Base-by-base conservation (phyloP, 495 filamentous ascomycete genomes). In the Hyaloscypha finlandica region DNA sequence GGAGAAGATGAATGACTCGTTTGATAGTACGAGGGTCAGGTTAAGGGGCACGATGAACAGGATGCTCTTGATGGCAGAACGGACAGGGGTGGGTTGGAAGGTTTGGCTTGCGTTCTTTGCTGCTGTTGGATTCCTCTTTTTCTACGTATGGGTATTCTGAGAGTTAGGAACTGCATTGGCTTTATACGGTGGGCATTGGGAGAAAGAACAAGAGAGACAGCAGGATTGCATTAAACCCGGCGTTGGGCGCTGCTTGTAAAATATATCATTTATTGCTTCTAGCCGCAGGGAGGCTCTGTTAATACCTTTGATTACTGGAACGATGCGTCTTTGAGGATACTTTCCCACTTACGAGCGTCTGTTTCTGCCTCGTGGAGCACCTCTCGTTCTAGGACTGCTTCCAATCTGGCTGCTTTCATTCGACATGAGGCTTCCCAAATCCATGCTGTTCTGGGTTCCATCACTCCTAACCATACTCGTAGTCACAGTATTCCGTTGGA, bases 21-120 rank as follows among this genome's bases (percentile, higher is more conserved):
- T 98, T 73, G 95, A 97, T 70, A 86, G 83, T 69, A 96, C 96
- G 55, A 82, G 93, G 58, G 76, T 92, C 32, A 83, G 90, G 71
- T 78, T 99, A 67, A 83, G 88, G 20, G 92, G 94, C 51, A 98
- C 96, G 51, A 98, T 99, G 95, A 97, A 92, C 73, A 83, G 93
- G 33, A 99, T 99, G 95, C 79, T 98, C 64, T 75, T 93, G 65
- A 98, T 99, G 95, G 96, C 95, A 5, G 89, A 97, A 79, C 81
- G 88, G 72, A 96, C 93, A 14, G 96, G 96, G 4, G 88, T 99
- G 32, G 90, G 93, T 67, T 99, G 95, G 95, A 91, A 86, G 78
- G 91, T 93, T 31, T 99, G 96, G 95, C 74, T 96, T 57, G 83
- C 77, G 22, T 98, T 99, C 78, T 96, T 99, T 73, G 79, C 83